These are phyloP conservation scores for Porphyridium purpureum DNA, from an alignment of 23 red algal genomes.

Conservation along the genomic window DNA sequence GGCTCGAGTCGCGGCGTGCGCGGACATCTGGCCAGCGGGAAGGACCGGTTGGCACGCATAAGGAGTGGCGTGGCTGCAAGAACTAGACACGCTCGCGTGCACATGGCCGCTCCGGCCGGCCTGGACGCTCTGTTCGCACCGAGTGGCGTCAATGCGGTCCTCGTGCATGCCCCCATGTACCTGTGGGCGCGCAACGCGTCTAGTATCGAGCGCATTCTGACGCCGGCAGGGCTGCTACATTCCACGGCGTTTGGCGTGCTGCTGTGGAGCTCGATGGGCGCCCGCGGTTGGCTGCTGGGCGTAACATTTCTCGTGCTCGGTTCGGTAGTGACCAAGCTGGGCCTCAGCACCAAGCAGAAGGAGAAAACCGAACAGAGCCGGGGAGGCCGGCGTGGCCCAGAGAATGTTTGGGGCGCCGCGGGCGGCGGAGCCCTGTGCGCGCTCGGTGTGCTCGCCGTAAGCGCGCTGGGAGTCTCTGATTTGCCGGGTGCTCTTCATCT, in stretches of 20 bases:
- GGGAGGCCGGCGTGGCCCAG: slow-evolving; percentile 74
- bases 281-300: slow-evolving; percentile 28
- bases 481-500: too few species aligned
- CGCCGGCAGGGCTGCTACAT: slow-evolving; percentile 37
- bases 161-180: too few species aligned
- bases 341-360: slow-evolving; percentile 35
- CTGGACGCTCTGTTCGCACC: too few species aligned
- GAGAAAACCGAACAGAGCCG: slow-evolving; percentile 64
- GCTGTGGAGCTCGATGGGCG: slow-evolving; percentile 45
- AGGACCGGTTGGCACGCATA: too few species aligned
- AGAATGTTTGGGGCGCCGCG: slow-evolving; percentile 95
- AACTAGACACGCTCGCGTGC: too few species aligned
- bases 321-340: slow-evolving; percentile 29
- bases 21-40: too few species aligned
- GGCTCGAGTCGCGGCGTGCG: too few species aligned
- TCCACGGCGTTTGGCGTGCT: slow-evolving; percentile 45
- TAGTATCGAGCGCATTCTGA: slow-evolving; percentile 37
- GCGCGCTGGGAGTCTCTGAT: slow-evolving; percentile 1
- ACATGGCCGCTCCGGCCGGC: too few species aligned
- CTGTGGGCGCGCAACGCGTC: too few species aligned
- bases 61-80: too few species aligned
- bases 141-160: too few species aligned
- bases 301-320: slow-evolving; percentile 63
- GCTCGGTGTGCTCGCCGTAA: not conserved
- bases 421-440: slow-evolving; percentile 42